Evolutionary conservation across 805 yeast genomes (phyloP).

Genomic region (Dipodascus albidus): DNA sequence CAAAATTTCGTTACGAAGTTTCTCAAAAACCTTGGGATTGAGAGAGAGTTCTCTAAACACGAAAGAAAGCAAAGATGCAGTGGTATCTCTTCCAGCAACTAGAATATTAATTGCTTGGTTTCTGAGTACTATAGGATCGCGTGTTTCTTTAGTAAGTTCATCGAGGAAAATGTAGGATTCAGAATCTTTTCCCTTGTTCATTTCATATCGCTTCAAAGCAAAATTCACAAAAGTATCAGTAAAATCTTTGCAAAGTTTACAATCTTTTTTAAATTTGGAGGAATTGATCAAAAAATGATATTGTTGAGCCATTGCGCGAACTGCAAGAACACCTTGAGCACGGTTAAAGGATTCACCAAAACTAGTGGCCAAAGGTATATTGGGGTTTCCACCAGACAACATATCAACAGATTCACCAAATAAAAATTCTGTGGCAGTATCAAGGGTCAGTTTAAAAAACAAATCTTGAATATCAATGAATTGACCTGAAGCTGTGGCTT

Average conservation of each 20-base stretch:
- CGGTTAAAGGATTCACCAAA: slow-evolving; percentile 19
- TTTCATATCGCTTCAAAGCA: slow-evolving; percentile 16
- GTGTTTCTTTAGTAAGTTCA: slow-evolving; percentile 34
- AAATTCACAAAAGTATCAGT: slow-evolving; percentile 21
- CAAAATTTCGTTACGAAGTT: slow-evolving; percentile 23
- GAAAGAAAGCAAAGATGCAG: slow-evolving; percentile 36
- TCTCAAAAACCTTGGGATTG: slow-evolving; percentile 28
- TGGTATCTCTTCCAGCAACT: slow-evolving; percentile 40
- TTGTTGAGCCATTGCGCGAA: slow-evolving; percentile 11
- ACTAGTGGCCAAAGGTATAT: slow-evolving; percentile 6
- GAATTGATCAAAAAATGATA: slow-evolving; percentile 3
- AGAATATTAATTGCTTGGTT: slow-evolving; percentile 37
- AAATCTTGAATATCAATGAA: slow-evolving; percentile 21
- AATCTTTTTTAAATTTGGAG: slow-evolving; percentile 21
- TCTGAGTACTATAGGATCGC: slow-evolving; percentile 33
- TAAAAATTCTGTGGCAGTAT: slow-evolving; percentile 26
- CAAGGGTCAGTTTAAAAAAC: slow-evolving; percentile 23
- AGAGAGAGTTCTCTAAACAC: slow-evolving; percentile 32
- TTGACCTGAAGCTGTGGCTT: background rate
- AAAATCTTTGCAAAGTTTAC: slow-evolving; percentile 18
- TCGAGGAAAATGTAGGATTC: slow-evolving; percentile 33
- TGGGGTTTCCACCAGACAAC: slow-evolving; percentile 8
- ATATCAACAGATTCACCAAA: slow-evolving; percentile 23
- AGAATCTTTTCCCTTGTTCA: slow-evolving; percentile 24
- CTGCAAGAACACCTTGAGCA: slow-evolving; percentile 13